A percentile compares a stretch with the other conserved stretches of the same genome.
phyloP scores from a whole-genome alignment of 2,329 filamentous ascomycete species.

The Arthrobotrys conoides region DNA sequence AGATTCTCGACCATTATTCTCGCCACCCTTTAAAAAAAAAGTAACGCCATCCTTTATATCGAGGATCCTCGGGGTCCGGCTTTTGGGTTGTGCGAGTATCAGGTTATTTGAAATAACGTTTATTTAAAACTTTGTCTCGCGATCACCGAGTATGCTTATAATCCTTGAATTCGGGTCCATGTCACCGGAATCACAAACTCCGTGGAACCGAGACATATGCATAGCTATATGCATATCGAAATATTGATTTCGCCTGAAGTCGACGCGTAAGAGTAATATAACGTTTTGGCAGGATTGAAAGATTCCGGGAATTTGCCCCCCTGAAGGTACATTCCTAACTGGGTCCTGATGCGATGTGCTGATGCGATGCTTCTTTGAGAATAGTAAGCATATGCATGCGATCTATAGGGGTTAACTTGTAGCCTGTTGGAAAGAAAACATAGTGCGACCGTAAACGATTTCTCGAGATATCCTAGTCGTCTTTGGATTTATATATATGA shows the following conservation, averaged over 20 bases:
- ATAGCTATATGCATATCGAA: slow-evolving; percentile 4
- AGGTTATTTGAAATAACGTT: slow-evolving; percentile 37
- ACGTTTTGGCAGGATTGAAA: neutral
- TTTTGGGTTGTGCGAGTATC: slow-evolving; percentile 18
- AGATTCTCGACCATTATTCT: slow-evolving; percentile 1
- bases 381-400: too few species aligned
- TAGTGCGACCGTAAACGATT: too few species aligned
- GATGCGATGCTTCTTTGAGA: neutral
- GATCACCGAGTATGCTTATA: neutral
- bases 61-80: neutral
- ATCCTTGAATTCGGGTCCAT: neutral
- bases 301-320: slow-evolving; percentile 1
- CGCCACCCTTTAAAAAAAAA: slow-evolving; percentile 13
- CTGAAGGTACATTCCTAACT: neutral
- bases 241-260: neutral
- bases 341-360: neutral
- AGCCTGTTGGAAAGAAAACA: too few species aligned
- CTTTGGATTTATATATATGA: neutral
- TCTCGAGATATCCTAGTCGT: too few species aligned
- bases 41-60: neutral
- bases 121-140: neutral
- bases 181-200: slow-evolving; percentile 34
- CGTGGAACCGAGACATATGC: slow-evolving; percentile 28
- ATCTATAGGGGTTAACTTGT: too few species aligned
- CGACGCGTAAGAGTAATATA: slow-evolving; percentile 16